Conservation (phyloP, 176 grass and related monocot species). For the Chrysopogon serrulatus region DNA sequence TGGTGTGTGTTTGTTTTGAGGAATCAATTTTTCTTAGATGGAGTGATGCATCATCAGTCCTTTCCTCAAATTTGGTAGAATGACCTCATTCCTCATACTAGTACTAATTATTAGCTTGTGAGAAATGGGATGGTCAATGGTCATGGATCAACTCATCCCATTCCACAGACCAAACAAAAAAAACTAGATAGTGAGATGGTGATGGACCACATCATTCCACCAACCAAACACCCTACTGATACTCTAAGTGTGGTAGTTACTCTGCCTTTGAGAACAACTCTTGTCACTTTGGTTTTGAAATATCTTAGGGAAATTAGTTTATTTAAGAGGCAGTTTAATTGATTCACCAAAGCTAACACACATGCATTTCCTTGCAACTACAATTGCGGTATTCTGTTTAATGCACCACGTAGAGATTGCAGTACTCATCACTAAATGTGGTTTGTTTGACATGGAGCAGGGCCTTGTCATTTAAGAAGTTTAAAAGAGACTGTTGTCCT, state of each 20-base stretch:
- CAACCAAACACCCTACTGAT: no score
- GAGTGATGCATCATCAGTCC: no score
- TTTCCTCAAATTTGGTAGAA: no score
- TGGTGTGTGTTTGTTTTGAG: no score
- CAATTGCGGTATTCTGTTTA: background rate
- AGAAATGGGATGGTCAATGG: no score
- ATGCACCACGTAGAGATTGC: background rate
- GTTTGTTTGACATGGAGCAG: background rate
- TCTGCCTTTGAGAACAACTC: background rate
- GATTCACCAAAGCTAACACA: background rate
- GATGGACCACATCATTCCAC: no score
- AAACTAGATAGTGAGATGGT: no score
- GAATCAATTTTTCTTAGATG: no score
- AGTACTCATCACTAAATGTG: background rate
- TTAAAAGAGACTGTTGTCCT: background rate
- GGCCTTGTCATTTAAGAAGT: background rate
- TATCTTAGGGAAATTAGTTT: background rate
- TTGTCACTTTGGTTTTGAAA: background rate
- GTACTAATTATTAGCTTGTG: no score
- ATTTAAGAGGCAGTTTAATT: background rate
- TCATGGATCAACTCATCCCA: no score
- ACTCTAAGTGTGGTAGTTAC: background rate
- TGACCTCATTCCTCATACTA: no score
- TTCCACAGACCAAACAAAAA: no score
- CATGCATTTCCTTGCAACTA: background rate